These are phyloP conservation scores for Cystobasidium pallidum DNA, from an alignment of 1,284 basidiomycete species.

Conservation along the genomic window DNA sequence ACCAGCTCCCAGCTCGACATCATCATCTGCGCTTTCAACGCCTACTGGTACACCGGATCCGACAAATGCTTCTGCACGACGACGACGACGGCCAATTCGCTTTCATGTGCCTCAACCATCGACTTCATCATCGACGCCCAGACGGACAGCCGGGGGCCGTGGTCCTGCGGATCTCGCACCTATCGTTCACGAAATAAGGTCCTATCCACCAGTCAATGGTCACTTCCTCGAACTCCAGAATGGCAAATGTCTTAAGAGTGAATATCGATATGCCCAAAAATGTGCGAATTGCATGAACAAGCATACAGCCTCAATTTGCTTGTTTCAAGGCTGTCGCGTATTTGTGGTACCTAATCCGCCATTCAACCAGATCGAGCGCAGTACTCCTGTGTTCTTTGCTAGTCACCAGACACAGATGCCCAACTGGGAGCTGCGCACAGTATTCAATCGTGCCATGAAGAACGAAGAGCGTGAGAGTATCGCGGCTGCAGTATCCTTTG, in stretches of 20 bases:
- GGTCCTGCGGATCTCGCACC: not conserved
- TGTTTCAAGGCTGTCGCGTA: slow-evolving; percentile 24
- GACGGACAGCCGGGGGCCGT: not conserved
- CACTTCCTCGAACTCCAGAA: slow-evolving; percentile 27
- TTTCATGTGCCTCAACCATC: not conserved
- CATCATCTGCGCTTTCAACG: slow-evolving; percentile 2
- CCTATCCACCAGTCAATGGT: slow-evolving; percentile 2
- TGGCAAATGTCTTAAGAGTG: slow-evolving; percentile 29
- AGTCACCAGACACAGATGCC: slow-evolving; percentile 50
- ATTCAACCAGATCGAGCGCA: not conserved
- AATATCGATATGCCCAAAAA: slow-evolving; percentile 18
- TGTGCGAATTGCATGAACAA: slow-evolving; percentile 25
- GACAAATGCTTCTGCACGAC: not conserved
- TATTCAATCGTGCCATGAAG: slow-evolving; percentile 54
- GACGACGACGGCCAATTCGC: not conserved
- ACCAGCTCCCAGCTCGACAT: not conserved
- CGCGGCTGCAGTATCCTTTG: slow-evolving; percentile 69
- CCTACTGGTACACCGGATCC: not conserved
- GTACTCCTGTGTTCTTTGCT: slow-evolving; percentile 51
- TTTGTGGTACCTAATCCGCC: slow-evolving; percentile 16
- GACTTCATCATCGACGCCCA: not conserved
- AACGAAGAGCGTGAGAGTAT: slow-evolving; percentile 61
- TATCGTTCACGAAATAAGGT: not conserved
- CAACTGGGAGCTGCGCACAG: slow-evolving; percentile 52
- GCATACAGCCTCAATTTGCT: slow-evolving; percentile 12